Evolutionary conservation across 768 basidiomycete genomes (phyloP).

Genomic region (Tulasnella sp.): DNA sequence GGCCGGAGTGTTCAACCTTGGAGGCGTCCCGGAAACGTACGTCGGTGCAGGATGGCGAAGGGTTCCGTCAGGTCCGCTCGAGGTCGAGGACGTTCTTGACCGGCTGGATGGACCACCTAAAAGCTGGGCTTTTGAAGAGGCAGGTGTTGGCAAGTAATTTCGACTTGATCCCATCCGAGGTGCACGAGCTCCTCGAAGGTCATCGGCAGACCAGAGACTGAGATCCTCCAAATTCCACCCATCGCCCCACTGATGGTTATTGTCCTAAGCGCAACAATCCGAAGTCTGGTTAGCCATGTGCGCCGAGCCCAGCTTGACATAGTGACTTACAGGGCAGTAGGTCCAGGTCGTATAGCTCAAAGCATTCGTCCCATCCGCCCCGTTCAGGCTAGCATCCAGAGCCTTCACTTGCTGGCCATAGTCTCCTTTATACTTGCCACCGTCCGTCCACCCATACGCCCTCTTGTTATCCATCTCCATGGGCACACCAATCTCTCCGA

Average conservation of each 20-base stretch:
- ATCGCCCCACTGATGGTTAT: conserved; percentile 82
- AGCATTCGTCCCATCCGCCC: conserved; percentile 60
- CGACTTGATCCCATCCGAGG: background rate
- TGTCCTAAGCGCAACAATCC: conserved; percentile 35
- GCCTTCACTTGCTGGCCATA: conserved; percentile 57
- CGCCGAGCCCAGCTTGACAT: background rate
- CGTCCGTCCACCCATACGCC: conserved; percentile 69
- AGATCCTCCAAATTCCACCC: conserved; percentile 96
- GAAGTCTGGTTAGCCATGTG: background rate
- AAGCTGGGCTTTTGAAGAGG: conserved; percentile 10
- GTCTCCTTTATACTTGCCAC: conserved; percentile 34
- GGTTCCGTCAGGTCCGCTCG: conserved; percentile 6
- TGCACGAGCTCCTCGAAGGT: conserved; percentile 29
- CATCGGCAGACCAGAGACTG: conserved; percentile 75
- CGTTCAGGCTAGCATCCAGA: conserved; percentile 75
- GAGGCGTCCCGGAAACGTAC: background rate
- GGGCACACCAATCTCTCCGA: conserved; percentile 93
- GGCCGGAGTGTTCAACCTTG: background rate
- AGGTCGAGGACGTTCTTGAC: conserved; percentile 1
- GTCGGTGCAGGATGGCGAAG: background rate
- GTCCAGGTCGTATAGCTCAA: conserved; percentile 83
- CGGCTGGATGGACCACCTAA: background rate
- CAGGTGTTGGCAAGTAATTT: conserved; percentile 20
- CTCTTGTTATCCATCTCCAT: conserved; percentile 86
- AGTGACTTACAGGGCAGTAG: conserved; percentile 42